Conservation (phyloP, 768 basidiomycete genomes). For the Serendipita indica region DNA sequence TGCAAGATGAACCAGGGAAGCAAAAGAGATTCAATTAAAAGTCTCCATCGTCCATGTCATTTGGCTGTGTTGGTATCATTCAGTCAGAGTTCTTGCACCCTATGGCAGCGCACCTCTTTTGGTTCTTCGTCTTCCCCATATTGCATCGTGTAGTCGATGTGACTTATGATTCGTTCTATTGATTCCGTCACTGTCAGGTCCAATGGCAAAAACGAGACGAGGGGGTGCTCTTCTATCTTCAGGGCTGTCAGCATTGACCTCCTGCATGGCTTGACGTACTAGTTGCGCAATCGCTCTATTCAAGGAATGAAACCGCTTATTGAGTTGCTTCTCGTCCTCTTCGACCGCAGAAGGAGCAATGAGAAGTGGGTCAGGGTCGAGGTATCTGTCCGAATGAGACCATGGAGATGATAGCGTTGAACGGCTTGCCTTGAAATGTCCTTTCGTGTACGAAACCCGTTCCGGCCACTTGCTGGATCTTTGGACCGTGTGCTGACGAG, state of each 20-base stretch:
- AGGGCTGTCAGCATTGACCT: neutral
- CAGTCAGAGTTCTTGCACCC: conserved; percentile 9
- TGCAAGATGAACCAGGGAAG: neutral
- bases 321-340: conserved; percentile 36
- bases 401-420: neutral
- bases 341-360: conserved; percentile 38
- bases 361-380: conserved; percentile 88
- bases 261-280: conserved; percentile 32
- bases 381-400: conserved; percentile 39
- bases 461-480: conserved; percentile 46
- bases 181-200: conserved; percentile 85
- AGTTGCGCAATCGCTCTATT: conserved; percentile 92
- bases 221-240: conserved; percentile 95
- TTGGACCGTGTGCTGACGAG: conserved; percentile 58
- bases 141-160: conserved; percentile 97
- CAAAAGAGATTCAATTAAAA: conserved; percentile 30
- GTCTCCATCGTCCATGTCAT: conserved; percentile 86
- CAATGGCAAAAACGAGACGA: conserved; percentile 91
- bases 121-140: conserved; percentile 98
- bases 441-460: conserved; percentile 54
- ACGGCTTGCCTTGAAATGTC: conserved; percentile 74
- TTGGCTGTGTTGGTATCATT: conserved; percentile 39
- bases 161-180: conserved; percentile 77
- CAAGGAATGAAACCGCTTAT: conserved; percentile 80
- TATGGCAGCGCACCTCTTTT: conserved; percentile 48